These are phyloP conservation scores for Grigorovia humatica DNA, from an alignment of 805 yeast genomes.

Conservation along the genomic window DNA sequence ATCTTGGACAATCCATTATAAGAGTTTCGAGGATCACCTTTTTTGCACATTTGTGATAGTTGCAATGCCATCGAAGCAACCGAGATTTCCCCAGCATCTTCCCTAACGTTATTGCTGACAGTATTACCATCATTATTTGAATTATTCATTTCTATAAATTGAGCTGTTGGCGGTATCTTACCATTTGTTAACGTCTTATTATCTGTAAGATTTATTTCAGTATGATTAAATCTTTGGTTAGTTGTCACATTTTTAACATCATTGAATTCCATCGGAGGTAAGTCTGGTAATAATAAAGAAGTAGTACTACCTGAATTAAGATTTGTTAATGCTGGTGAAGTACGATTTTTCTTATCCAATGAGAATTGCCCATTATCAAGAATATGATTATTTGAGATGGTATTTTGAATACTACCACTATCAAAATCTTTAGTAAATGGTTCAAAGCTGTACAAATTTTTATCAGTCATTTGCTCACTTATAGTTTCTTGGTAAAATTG, in stretches of 20 bases:
- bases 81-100: not conserved
- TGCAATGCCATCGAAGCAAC: slow-evolving; percentile 10
- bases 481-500: slow-evolving; percentile 66
- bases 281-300: slow-evolving; percentile 2
- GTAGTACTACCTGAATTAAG: not conserved
- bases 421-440: not conserved
- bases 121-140: not conserved
- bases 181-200: not conserved
- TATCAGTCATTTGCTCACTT: slow-evolving; percentile 32
- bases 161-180: not conserved
- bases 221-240: no score
- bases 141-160: no score
- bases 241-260: not conserved
- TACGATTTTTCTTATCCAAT: not conserved
- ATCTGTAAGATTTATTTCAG: no score
- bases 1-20: slow-evolving; percentile 69
- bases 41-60: slow-evolving; percentile 66
- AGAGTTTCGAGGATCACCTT: slow-evolving; percentile 69
- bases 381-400: not conserved
- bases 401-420: not conserved
- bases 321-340: not conserved
- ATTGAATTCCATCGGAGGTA: slow-evolving; percentile 1
- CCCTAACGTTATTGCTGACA: not conserved
- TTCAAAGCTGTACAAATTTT: slow-evolving; percentile 31
- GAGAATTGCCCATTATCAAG: not conserved